A percentile compares a stretch with the other conserved stretches of the same genome.
These are phyloP conservation scores for Saccharomycopsis fodiens DNA, from an alignment of 805 yeast genomes.

Conservation along the genomic window DNA sequence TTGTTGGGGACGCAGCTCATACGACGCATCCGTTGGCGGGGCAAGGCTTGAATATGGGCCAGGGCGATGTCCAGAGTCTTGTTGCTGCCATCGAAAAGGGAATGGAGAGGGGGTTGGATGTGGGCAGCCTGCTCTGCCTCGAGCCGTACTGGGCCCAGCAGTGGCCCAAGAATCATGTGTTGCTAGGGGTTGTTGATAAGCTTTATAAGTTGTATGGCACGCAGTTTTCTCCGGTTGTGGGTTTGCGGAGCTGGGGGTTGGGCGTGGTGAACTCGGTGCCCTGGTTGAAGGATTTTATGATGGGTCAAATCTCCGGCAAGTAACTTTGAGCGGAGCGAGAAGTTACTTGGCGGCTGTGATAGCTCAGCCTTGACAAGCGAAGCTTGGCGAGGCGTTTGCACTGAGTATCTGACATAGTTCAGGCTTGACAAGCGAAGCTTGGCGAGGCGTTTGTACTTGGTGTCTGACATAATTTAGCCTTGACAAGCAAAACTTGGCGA, in stretches of 20 bases:
- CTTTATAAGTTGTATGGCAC: conserved; percentile 80
- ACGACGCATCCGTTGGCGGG: conserved; percentile 97
- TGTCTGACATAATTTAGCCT: too few relatives aligned
- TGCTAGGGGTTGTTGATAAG: conserved; percentile 87
- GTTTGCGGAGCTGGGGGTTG: conserved; percentile 69
- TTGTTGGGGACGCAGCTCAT: conserved; percentile 98
- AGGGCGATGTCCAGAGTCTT: conserved; percentile 75
- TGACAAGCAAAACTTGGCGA: too few relatives aligned
- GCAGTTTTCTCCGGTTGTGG: conserved; percentile 66
- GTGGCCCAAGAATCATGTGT: conserved; percentile 68
- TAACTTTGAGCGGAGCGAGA: too few relatives aligned
- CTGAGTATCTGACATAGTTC: too few relatives aligned
- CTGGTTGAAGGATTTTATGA: conserved; percentile 62
- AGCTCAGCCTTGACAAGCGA: too few relatives aligned
- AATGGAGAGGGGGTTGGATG: conserved; percentile 71
- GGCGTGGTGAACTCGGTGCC: conserved; percentile 55
- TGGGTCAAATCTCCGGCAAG: conserved; percentile 43
- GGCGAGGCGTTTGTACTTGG: too few relatives aligned
- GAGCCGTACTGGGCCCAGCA: conserved; percentile 85
- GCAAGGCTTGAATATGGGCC: conserved; percentile 97
- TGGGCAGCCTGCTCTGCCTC: conserved; percentile 71
- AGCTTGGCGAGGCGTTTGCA: too few relatives aligned
- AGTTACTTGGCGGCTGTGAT: too few relatives aligned
- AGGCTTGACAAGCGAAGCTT: too few relatives aligned
- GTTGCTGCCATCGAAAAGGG: conserved; percentile 66